Conservation (phyloP, 1,284 basidiomycete genomes). For the Moesziomyces parantarcticus region DNA sequence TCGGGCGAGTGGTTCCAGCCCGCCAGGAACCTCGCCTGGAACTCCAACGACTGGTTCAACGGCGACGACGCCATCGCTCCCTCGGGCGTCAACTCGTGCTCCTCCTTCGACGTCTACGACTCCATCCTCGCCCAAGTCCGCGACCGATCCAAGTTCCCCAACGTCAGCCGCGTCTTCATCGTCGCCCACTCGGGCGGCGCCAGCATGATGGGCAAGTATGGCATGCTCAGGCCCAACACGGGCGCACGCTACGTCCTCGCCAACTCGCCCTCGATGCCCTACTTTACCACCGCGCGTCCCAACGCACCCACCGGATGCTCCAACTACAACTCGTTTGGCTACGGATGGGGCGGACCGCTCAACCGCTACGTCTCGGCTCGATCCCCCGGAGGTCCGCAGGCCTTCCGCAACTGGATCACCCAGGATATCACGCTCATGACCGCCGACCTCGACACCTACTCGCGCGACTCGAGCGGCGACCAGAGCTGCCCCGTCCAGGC, state of each 20-base stretch:
- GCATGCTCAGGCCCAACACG: slow-evolving; percentile 23
- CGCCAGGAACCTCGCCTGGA: slow-evolving; percentile 23
- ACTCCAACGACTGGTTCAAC: slow-evolving; percentile 25
- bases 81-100: slow-evolving; percentile 17
- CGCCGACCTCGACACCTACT: slow-evolving; percentile 32
- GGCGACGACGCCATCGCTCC: slow-evolving; percentile 37
- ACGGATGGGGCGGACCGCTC: slow-evolving; percentile 23
- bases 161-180: slow-evolving; percentile 31
- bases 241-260: slow-evolving; percentile 35
- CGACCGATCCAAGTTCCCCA: slow-evolving; percentile 40
- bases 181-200: slow-evolving; percentile 50
- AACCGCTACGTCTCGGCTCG: slow-evolving; percentile 32
- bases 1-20: slow-evolving; percentile 31
- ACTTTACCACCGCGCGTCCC: slow-evolving; percentile 50
- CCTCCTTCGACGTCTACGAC: slow-evolving; percentile 52
- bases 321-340: slow-evolving; percentile 36
- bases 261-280: slow-evolving; percentile 50
- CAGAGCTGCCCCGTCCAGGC: slow-evolving; percentile 41
- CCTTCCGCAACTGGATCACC: slow-evolving; percentile 24
- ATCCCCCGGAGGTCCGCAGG: slow-evolving; percentile 1
- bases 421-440: slow-evolving; percentile 44
- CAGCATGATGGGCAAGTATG: slow-evolving; percentile 45
- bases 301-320: slow-evolving; percentile 5
- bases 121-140: slow-evolving; percentile 25
- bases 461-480: slow-evolving; percentile 29